Conservation (phyloP, 148 eudicot species). For the Euryodendron excelsum region DNA sequence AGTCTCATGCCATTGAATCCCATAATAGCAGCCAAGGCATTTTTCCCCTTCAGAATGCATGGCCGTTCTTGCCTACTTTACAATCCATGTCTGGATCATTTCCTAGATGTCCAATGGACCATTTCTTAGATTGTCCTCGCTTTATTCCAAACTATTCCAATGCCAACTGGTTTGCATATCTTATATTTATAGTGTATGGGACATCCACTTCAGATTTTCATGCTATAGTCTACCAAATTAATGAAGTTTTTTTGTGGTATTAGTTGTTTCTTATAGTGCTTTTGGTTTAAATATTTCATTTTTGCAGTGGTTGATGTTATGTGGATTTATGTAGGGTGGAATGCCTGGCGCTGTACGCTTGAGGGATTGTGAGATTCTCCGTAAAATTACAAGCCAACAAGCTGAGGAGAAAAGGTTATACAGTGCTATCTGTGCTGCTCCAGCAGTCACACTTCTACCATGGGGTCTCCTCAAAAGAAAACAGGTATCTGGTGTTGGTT, state of each 20-base stretch:
- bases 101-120: background rate
- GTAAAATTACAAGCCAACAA: constrained; percentile 67
- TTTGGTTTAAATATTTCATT: background rate
- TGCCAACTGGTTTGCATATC: background rate
- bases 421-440: constrained; percentile 95
- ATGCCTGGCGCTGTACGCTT: constrained; percentile 95
- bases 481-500: constrained; percentile 36
- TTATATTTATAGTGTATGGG: background rate
- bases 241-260: background rate
- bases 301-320: background rate
- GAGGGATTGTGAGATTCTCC: constrained; percentile 77
- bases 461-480: constrained; percentile 90
- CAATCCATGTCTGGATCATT: background rate
- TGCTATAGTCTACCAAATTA: background rate
- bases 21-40: background rate
- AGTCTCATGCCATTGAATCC: background rate
- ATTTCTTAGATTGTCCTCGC: background rate
- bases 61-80: too few relatives aligned
- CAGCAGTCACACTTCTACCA: constrained; percentile 90
- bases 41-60: too few relatives aligned
- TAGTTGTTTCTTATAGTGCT: background rate
- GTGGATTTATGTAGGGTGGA: constrained; percentile 63
- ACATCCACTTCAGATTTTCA: background rate
- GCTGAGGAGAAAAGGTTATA: constrained; percentile 79
- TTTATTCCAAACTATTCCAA: background rate